Base-by-base conservation (phyloP, 495 filamentous ascomycete genomes). In the Xylaria telfairii region DNA sequence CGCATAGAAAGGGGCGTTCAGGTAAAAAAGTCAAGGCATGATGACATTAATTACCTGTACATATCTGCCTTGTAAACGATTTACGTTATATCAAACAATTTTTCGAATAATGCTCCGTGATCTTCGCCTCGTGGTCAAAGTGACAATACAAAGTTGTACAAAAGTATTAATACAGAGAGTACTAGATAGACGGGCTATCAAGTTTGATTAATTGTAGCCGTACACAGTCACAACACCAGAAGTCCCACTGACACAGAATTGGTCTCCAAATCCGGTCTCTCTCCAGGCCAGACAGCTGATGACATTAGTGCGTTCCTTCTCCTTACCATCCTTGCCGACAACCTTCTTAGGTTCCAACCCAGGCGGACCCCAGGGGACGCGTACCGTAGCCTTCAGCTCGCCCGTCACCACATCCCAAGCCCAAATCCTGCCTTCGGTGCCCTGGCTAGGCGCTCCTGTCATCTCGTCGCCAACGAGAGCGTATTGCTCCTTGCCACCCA, bases 331-430 rank as follows among this genome's bases (percentile, higher is more conserved):
- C 56, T 77, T 79, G n/a, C 84, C 83, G 13, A 83, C 80, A 59
- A 80, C 80, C 75, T 81, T 87, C 61, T 74, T 76, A 0, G 71
- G 75, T 65, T 80, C 82, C 39, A 78, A 83, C 81, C 87, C 91
- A 13, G 87, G 87, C 76, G 86, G 90, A 80, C 88, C 71, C 83
- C 85, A 81, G 78, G 87, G 89, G 76, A 87, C 89, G 47, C 84
- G 77, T 54, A 94, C 74, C 65, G 83, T 87, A 30, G 88, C 85
- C 64, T 91, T 83, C 47, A 91, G 75, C 65, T 90, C 88, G 1
- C 94, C 95, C 47, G 84, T 91, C 61, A 97, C 74, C n/a, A 97
- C 77, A 86, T 97, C 95, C 93, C 95, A 98, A 15, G 90, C 93
- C 86, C 92, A 93, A 21, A 97, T 85, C 73, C 89, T 86, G 10